Percentiles rank a stretch among this genome's conserved stretches.
Conservation (phyloP, 495 filamentous ascomycete genomes). For the Articulospora tetracladia region DNA sequence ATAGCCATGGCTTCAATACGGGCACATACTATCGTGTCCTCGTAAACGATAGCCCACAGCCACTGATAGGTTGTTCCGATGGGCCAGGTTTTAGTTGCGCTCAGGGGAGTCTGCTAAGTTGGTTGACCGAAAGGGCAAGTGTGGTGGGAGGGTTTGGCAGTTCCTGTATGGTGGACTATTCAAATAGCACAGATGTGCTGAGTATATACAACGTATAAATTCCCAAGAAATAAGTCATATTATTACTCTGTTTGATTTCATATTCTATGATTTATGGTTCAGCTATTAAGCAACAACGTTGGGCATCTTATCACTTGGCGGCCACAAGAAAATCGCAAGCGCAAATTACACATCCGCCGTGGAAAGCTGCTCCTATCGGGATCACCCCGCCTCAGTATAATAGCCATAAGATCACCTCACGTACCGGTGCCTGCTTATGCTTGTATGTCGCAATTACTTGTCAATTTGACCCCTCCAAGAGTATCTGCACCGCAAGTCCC, state of each 20-base stretch:
- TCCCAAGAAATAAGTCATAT: too few relatives aligned
- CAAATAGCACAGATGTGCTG: slow-evolving; percentile 17
- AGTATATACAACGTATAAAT: slow-evolving; percentile 2
- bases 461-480: not conserved
- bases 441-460: not conserved
- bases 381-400: too few relatives aligned
- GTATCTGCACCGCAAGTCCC: too few relatives aligned
- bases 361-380: too few relatives aligned
- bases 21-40: slow-evolving; percentile 23
- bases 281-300: too few relatives aligned
- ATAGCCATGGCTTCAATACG: slow-evolving; percentile 8
- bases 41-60: slow-evolving; percentile 28
- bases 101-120: not conserved
- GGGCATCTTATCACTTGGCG: too few relatives aligned
- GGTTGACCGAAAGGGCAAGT: slow-evolving; percentile 3
- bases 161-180: slow-evolving; percentile 27
- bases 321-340: too few relatives aligned
- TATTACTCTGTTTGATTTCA: too few relatives aligned
- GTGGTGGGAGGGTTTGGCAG: slow-evolving; percentile 25
- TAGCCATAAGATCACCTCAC: too few relatives aligned
- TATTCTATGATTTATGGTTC: too few relatives aligned
- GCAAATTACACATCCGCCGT: too few relatives aligned
- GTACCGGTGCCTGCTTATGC: too few relatives aligned
- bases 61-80: slow-evolving; percentile 22
- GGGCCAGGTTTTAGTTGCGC: slow-evolving; percentile 28